Evolutionary conservation across 2,329 filamentous ascomycete genomes (phyloP), one percentile per base, ranked within the genome.

Genomic region (Chaetomium sp.): DNA sequence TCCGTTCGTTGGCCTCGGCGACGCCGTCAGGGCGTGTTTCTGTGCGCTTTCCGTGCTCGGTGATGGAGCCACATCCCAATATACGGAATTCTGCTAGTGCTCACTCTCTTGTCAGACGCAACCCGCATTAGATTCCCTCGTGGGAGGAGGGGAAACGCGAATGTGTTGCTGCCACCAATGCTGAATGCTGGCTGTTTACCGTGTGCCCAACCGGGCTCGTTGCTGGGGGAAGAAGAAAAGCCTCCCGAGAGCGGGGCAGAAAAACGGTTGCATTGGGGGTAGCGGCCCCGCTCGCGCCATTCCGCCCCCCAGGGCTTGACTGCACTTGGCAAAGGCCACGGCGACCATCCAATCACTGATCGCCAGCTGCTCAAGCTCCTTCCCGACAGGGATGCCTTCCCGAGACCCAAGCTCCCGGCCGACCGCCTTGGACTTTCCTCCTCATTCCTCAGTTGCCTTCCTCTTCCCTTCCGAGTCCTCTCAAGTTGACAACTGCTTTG

Each of bases 281-380:
- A 60, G 59, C 33, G 23, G 19, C 55, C 59, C 63, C 63, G 49
- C 49, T 57, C 62, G 47, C 57, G 54, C 63, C 61, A 66, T 61
- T 47, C 38, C 53, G 66, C 56, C 58, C 51, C 64, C 57, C 57
- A 54, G 54, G 61, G 63, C 68, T 70, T 67, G 64, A 45, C 63
- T 57, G 31, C 16, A 59, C 54, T 13, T n/a, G 57, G 65, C 33
- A 66, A 65, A 19, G 51, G 23, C 23, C 35, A 4, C 6, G 54
- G 27, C 31, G 38, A 65, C 65, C 51, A 35, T 57, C 68, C 67
- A 70, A 70, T 70, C 62, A 66, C 19, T 4, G 56, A 23, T n/a
- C 65, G 64, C 54, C 63, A 66, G 25, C 63, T 29, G 27, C 45
- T 33, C 63, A 47, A 65, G 62, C 64, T 66, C 67, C 64, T 67